Evolutionary conservation across 176 grass and related monocot genomes (phyloP), one percentile per base, ranked within the genome.

Genomic region (Phragmites australis): DNA sequence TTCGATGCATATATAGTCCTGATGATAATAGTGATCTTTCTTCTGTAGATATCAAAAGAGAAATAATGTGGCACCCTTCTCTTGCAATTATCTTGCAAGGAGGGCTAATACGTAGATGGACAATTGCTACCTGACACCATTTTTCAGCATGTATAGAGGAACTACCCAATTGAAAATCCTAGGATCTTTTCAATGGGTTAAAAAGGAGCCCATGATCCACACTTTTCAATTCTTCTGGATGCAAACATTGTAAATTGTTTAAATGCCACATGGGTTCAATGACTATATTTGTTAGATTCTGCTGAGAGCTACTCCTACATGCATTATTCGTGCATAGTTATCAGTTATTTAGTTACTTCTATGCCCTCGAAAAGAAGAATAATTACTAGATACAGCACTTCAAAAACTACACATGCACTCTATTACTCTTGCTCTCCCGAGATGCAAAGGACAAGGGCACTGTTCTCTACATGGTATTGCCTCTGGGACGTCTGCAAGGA

Each of bases 81-180:
- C 42, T 68, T 76, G 45, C 78, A 41, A 75, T 18, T 22, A 16
- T 72, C 65, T 68, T 84, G 81, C 32, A 51, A 68, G 75, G 76
- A 84, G 63, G 26, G 87, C 7, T 70, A 55, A 77, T 82, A 27
- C 49, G 53, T 89, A 89, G 62, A 75, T 62, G 76, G 76, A 80
- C 34, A 62, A 34, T 9, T 84, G 49, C 52, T 31, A 83, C 54
- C 41, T 48, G 46, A 46, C 37, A 69, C 46, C 13, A 55, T 31
- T 75, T 68, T 37, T 84, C 46, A 76, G 55, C 46, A 62, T 81
- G 62, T 85, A 77, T 50, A 77, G 48, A 77, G 37, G 27, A 48
- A 37, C 45, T n/a, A 40, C 68, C 4, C 7, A 40, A 15, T 60
- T 72, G 56, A 30, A 48, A 70, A 45, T n/a, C 2, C 9, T 37